Conservation (phyloP, 352 stramenopile genomes). For the Phytophthora ohioensis region DNA sequence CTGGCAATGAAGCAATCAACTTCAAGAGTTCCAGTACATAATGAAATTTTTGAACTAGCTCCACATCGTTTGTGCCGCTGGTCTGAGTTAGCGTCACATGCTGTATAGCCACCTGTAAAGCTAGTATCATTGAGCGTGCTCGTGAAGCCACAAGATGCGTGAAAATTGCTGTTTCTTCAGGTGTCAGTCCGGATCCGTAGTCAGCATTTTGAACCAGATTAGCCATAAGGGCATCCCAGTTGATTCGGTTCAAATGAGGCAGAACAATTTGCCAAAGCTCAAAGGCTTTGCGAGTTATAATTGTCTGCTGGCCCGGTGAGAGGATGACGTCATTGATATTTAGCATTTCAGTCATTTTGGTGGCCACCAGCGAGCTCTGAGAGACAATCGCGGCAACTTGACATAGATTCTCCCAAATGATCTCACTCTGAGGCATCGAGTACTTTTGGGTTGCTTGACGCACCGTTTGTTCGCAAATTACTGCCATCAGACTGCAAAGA, state of each 20-base stretch:
- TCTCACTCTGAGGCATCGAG: conserved; percentile 36
- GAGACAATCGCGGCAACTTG: conserved; percentile 76
- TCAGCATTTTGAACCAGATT: conserved; percentile 60
- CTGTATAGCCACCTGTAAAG: conserved; percentile 50
- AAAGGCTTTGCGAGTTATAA: conserved; percentile 59
- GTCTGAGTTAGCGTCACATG: conserved; percentile 45
- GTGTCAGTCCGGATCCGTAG: conserved; percentile 49
- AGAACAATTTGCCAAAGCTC: conserved; percentile 71
- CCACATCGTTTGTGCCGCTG: conserved; percentile 32
- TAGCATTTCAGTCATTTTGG: conserved; percentile 24
- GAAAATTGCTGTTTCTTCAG: conserved; percentile 74
- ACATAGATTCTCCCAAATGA: conserved; percentile 82
- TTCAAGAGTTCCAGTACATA: conserved; percentile 43
- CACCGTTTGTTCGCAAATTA: conserved; percentile 57
- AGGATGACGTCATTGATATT: conserved; percentile 40
- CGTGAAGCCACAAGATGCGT: conserved; percentile 55
- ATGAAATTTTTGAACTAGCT: conserved; percentile 38
- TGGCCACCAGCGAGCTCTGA: conserved; percentile 42
- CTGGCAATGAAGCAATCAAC: conserved; percentile 34
- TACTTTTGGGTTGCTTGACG: conserved; percentile 36
- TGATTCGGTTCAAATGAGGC: conserved; percentile 62
- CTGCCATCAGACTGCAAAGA: conserved; percentile 48
- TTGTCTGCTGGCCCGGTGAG: conserved; percentile 46
- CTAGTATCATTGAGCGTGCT: conserved; percentile 48
- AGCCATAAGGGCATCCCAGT: conserved; percentile 62